phyloP scores from a whole-genome alignment of 164 flowering plant genomes.

The Dillenia turbinata region DNA sequence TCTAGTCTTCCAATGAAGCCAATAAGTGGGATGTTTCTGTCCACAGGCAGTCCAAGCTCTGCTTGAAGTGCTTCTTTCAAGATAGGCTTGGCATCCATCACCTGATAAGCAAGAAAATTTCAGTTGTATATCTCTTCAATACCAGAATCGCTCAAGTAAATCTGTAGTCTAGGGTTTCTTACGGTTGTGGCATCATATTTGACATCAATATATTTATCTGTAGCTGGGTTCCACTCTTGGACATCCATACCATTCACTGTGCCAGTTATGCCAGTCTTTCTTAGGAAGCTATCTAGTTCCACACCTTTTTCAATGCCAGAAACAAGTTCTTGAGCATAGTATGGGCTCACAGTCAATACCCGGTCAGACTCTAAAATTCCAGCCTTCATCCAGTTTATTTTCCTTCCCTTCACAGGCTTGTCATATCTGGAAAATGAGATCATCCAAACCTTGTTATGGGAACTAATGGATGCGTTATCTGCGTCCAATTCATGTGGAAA shows the following conservation, averaged over 20 bases:
- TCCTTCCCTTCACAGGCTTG: slow-evolving; percentile 89
- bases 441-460: neutral
- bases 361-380: slow-evolving; percentile 72
- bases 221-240: slow-evolving; percentile 86
- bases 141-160: neutral
- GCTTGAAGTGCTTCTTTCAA: slow-evolving; percentile 90
- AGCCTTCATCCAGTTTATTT: slow-evolving; percentile 98
- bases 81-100: slow-evolving; percentile 64
- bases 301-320: slow-evolving; percentile 69
- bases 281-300: slow-evolving; percentile 57
- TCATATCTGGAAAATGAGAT: slow-evolving; percentile 40
- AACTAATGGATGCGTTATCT: neutral
- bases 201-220: slow-evolving; percentile 59
- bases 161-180: slow-evolving; percentile 17
- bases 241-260: slow-evolving; percentile 94
- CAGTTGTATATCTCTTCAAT: neutral
- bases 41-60: slow-evolving; percentile 81
- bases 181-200: slow-evolving; percentile 74
- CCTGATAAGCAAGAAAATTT: slow-evolving; percentile 33
- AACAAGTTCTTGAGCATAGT: slow-evolving; percentile 79
- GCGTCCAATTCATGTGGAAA: neutral
- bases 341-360: slow-evolving; percentile 79
- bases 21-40: slow-evolving; percentile 63
- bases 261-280: slow-evolving; percentile 47
- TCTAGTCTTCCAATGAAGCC: slow-evolving; percentile 96